Conservation (phyloP, 78 protist species). For the Polysphondylium violaceum region DNA sequence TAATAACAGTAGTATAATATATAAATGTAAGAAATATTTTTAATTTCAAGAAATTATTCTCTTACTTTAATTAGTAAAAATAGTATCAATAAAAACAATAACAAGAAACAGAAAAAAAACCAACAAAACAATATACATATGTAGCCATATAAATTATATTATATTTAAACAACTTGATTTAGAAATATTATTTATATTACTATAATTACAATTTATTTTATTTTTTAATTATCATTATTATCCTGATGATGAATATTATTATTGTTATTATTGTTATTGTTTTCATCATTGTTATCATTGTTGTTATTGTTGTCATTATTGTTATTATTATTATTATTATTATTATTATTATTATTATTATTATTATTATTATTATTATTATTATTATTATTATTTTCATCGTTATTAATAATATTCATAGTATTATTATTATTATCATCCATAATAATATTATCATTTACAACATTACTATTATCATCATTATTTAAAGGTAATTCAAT, state of each 20-base stretch:
- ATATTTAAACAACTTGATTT: not conserved
- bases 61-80: no score
- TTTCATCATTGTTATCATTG: not conserved
- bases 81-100: not conserved
- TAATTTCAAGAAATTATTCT: not conserved
- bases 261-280: not conserved
- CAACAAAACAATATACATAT: not conserved
- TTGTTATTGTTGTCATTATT: not conserved
- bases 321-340: not conserved
- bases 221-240: slow-evolving; percentile 5
- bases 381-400: not conserved
- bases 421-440: not conserved
- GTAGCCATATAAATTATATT: no score
- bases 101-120: not conserved
- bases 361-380: not conserved
- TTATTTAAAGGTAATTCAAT: slow-evolving; percentile 18
- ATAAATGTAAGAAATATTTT: not conserved
- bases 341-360: not conserved
- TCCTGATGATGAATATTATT: not conserved
- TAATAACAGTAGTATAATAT: not conserved
- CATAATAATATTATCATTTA: not conserved
- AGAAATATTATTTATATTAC: no score
- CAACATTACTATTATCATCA: not conserved
- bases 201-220: not conserved
- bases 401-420: not conserved